Evolutionary conservation across 2,329 filamentous ascomycete genomes (phyloP), one percentile per base, ranked within the genome.

Genomic region (Gliomastix tumulicola): DNA sequence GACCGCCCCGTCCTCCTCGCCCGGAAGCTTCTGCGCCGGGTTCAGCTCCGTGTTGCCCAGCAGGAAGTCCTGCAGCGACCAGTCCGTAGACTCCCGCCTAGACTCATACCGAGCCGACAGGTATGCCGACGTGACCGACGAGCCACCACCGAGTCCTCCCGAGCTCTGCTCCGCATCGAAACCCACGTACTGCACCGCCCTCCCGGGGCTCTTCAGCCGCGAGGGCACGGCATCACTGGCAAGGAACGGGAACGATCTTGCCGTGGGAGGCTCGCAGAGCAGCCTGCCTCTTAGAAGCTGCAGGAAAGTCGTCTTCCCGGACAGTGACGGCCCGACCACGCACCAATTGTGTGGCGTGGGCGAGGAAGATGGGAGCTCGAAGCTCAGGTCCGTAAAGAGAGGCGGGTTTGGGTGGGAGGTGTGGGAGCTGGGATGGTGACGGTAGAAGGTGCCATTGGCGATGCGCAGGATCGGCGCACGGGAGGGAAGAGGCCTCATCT

Each of bases 31-130:
- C 21, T 66, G 62, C 9, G 79, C 62, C 1, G 86, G 78, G 51
- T 97, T 96, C 41, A 96, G 67, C 42, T 89, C 77, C 4, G 83
- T 94, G 50, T 92, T 82, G 1, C 88, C 88, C 12, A 79, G 72
- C 15, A 98, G 62, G 54, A 88, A 97, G 59, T 94, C 81, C 35
- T 73, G 63, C 3, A 97, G 71, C 1, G 84, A 86, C 60, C 90
- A 94, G 57, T 97, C 92, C 2, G 85, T 94, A 37, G 79, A 81
- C 60, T 96, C 90, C 21, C 87, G 74, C 25, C 83, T 69, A 41
- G 84, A 89, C 67, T 98, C 92, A 56, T 97, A 98, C 27, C 92
- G 74, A 13, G 88, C 88, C 41, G 86, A 88, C 15, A 97, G 65
- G 55, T 96, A 96, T 5, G 88, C 82, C 16, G 84, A 84, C n/a